A percentile compares a stretch with the other conserved stretches of the same genome.
These are phyloP conservation scores for Gnaphalium uliginosum DNA, from an alignment of 129 eudicot species.

Conservation along the genomic window DNA sequence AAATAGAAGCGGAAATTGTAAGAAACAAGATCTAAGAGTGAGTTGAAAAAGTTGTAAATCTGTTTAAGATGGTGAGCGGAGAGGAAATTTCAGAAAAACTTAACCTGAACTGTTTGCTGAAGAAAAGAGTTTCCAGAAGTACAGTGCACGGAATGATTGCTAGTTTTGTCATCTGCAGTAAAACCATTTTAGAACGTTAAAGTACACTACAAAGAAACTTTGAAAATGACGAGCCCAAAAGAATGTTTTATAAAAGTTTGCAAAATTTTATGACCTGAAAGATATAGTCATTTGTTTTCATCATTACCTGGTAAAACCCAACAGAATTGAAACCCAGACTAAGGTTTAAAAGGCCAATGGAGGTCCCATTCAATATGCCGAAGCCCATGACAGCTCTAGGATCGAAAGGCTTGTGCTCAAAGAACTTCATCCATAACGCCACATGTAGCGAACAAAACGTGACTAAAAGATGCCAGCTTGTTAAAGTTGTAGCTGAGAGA, in stretches of 20 bases:
- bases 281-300: background rate
- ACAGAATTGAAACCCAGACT: constrained; percentile 92
- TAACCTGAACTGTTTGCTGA: constrained; percentile 87
- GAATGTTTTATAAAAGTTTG: background rate
- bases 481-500: constrained; percentile 84
- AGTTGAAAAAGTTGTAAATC: background rate
- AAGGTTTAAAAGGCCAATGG: constrained; percentile 90
- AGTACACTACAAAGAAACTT: background rate
- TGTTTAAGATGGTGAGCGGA: background rate
- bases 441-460: constrained; percentile 92
- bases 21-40: too few species aligned
- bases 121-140: constrained; percentile 82
- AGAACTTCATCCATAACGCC: constrained; percentile 76
- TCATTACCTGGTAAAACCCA: constrained; percentile 84
- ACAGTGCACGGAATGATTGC: constrained; percentile 96
- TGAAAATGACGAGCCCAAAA: background rate
- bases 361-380: constrained; percentile 82
- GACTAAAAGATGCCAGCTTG: constrained; percentile 97
- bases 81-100: constrained; percentile 18
- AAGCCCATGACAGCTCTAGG: constrained; percentile 90
- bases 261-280: background rate
- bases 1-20: too few species aligned
- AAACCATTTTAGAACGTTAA: constrained; percentile 9
- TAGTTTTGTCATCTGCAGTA: constrained; percentile 78
- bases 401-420: constrained; percentile 95